A percentile compares a stretch with the other conserved stretches of the same genome.
These are phyloP conservation scores for Mucor ambiguus DNA, from an alignment of 371 early-diverging fungal species.

Conservation along the genomic window DNA sequence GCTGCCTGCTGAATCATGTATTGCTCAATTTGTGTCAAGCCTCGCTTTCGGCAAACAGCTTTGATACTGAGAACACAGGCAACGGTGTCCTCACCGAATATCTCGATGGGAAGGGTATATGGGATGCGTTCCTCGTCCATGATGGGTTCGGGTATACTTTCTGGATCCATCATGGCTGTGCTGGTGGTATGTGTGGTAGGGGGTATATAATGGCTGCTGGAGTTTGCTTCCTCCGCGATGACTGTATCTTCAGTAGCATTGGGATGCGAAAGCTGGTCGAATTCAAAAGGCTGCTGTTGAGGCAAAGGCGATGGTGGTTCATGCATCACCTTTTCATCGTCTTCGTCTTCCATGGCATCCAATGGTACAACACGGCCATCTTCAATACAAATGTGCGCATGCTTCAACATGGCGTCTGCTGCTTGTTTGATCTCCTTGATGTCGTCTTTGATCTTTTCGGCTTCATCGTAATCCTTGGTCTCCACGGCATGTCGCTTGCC, in stretches of 20 bases:
- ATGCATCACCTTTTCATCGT: neutral
- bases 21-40: conserved; percentile 42
- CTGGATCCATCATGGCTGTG: conserved; percentile 22
- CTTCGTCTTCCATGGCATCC: neutral
- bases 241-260: conserved; percentile 1
- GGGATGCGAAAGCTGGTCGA: neutral
- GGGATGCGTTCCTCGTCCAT: conserved; percentile 54
- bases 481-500: conserved; percentile 66
- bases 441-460: conserved; percentile 66
- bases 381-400: conserved; percentile 24
- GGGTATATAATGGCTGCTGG: conserved; percentile 2
- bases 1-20: conserved; percentile 23
- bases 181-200: neutral
- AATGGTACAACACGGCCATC: conserved; percentile 23
- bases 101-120: conserved; percentile 50
- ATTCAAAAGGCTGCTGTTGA: conserved; percentile 1
- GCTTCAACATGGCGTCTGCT: conserved; percentile 22
- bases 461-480: conserved; percentile 75
- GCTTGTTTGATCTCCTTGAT: conserved; percentile 30
- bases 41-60: conserved; percentile 53
- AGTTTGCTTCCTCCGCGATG: neutral
- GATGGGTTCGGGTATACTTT: conserved; percentile 51
- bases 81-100: conserved; percentile 53
- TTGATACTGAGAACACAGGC: conserved; percentile 57
- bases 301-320: neutral